Conservation (phyloP, 2,329 filamentous ascomycete genomes). For the Didymella pinodella region DNA sequence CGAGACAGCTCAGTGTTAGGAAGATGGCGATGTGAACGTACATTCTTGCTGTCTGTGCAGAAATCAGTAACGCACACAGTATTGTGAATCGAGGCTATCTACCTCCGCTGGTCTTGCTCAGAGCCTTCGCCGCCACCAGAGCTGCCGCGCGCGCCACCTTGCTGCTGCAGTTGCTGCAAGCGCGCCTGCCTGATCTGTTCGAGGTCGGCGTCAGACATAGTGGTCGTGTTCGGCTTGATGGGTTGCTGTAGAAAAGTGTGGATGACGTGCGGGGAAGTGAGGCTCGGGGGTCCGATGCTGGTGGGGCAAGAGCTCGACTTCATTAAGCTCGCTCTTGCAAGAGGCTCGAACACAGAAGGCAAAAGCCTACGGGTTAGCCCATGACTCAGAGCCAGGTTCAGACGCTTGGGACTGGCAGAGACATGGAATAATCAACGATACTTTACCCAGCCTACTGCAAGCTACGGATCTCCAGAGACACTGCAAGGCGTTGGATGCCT, state of each 20-base stretch:
- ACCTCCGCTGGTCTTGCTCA: constrained; percentile 62
- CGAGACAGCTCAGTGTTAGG: no score
- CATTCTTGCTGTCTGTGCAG: constrained; percentile 33
- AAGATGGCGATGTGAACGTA: constrained; percentile 2
- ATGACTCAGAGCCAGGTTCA: no score
- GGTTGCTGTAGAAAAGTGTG: constrained; percentile 12
- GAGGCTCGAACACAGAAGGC: no score
- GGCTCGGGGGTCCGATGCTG: constrained; percentile 15
- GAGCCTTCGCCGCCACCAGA: constrained; percentile 54
- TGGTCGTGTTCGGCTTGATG: constrained; percentile 11
- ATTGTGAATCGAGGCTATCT: constrained; percentile 20
- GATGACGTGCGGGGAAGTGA: constrained; percentile 15
- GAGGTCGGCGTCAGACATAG: constrained; percentile 71
- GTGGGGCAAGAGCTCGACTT: constrained; percentile 12
- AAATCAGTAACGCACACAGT: constrained; percentile 9
- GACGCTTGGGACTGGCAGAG: no score
- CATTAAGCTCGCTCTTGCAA: background rate
- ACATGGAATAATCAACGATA: no score
- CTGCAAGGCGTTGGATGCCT: no score
- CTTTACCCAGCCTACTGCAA: no score
- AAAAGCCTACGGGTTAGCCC: no score
- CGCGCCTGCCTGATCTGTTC: constrained; percentile 91
- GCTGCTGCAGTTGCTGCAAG: constrained; percentile 88
- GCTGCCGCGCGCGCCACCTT: constrained; percentile 60
- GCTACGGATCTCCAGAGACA: no score